These are phyloP conservation scores for Penicillium sp. DNA, from an alignment of 2,329 filamentous ascomycete species.

Conservation along the genomic window DNA sequence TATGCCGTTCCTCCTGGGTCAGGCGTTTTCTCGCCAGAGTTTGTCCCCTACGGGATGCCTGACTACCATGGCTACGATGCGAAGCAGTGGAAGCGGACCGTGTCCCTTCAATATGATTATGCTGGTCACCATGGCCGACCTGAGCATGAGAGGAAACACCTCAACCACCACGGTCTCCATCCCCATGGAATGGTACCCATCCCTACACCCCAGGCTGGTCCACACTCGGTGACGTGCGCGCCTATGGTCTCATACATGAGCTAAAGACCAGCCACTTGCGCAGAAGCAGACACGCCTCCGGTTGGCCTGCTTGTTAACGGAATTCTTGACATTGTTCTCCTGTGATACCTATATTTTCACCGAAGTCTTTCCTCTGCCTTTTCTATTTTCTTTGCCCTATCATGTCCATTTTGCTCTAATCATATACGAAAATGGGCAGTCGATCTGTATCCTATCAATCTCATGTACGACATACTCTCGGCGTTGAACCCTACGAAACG, in stretches of 20 bases:
- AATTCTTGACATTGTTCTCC: constrained; percentile 10
- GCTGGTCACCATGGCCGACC: constrained; percentile 12
- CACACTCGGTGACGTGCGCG: constrained; percentile 35
- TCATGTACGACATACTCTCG: constrained; percentile 25
- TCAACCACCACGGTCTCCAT: constrained; percentile 14
- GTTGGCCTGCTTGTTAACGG: constrained; percentile 28
- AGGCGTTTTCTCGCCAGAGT: constrained; percentile 27
- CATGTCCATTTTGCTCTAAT: neutral
- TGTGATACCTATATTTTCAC: constrained; percentile 12
- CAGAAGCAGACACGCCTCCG: constrained; percentile 25
- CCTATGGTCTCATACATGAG: constrained; percentile 35
- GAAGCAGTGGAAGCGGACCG: constrained; percentile 37
- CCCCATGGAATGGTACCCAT: constrained; percentile 26
- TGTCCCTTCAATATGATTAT: constrained; percentile 36
- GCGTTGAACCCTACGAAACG: constrained; percentile 15
- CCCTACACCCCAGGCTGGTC: constrained; percentile 29
- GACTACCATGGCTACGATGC: constrained; percentile 28
- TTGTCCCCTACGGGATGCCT: constrained; percentile 22
- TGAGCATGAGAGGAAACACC: constrained; percentile 17
- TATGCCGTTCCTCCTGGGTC: neutral
- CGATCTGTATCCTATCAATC: constrained; percentile 19
- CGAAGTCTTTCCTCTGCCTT: constrained; percentile 12
- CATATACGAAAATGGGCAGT: constrained; percentile 21
- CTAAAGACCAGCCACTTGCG: constrained; percentile 22
- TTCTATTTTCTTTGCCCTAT: neutral